phyloP scores from a whole-genome alignment of 139 green algal genomes.

The Chlorella sp. region DNA sequence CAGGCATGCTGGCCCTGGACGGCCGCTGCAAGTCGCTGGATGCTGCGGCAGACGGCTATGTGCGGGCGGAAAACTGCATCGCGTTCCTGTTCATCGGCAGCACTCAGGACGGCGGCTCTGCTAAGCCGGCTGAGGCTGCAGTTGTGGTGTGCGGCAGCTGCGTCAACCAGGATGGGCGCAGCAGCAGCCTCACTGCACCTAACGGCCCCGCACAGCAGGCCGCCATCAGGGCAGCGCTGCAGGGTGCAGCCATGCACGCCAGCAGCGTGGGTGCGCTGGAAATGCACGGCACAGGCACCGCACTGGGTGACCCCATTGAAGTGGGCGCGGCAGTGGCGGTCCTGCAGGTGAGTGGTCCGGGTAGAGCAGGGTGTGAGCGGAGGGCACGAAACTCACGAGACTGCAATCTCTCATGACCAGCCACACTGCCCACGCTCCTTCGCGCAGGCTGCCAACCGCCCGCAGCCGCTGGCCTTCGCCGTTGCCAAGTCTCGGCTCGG shows the following conservation, averaged over 20 bases:
- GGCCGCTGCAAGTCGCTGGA: conserved; percentile 51
- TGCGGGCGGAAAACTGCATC: conserved; percentile 39
- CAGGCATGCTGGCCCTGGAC: conserved; percentile 52
- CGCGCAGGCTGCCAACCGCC: not conserved
- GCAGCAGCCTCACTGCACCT: conserved; percentile 58
- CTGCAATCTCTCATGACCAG: too few species aligned
- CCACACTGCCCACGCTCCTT: too few species aligned
- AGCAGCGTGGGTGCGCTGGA: conserved; percentile 28
- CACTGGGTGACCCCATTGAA: conserved; percentile 88
- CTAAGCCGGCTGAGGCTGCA: not conserved
- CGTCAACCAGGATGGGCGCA: conserved; percentile 68
- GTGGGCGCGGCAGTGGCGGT: conserved; percentile 59
- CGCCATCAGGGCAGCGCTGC: conserved; percentile 22
- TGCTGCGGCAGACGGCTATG: conserved; percentile 48
- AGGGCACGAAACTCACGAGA: too few species aligned
- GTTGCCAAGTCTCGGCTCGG: conserved; percentile 51
- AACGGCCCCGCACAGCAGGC: conserved; percentile 58
- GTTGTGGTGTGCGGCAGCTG: not conserved
- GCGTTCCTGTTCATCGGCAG: not conserved
- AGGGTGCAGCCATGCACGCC: conserved; percentile 11
- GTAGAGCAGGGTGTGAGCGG: too few species aligned
- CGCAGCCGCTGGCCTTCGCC: conserved; percentile 28
- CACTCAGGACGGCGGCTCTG: not conserved
- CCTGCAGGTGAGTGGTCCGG: conserved; percentile 27
- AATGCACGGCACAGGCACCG: conserved; percentile 76